These are phyloP conservation scores for Melaleuca quinquenervia DNA, from an alignment of 345 rosid genomes.

Conservation along the genomic window DNA sequence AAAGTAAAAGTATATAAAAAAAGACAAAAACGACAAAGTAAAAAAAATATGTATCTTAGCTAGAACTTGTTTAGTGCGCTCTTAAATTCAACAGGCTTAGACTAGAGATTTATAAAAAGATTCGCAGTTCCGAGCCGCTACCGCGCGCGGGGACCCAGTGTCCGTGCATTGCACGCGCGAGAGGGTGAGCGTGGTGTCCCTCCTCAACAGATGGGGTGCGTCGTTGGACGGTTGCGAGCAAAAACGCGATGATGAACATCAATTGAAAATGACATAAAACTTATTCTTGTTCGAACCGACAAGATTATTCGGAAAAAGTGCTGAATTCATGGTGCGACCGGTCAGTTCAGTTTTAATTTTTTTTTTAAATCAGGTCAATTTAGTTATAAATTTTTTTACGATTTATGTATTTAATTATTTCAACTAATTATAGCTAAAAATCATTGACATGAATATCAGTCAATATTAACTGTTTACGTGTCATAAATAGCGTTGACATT, in stretches of 20 bases:
- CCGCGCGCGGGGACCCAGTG: no score
- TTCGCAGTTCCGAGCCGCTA: no score
- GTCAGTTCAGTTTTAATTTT: not conserved
- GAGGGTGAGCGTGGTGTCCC: not conserved
- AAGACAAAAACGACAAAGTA: not conserved
- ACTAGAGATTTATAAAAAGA: no score
- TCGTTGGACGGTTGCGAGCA: not conserved
- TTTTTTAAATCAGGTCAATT: fast-evolving
- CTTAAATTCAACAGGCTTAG: no score
- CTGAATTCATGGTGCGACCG: fast-evolving
- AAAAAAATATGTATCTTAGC: not conserved
- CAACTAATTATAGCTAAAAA: fast-evolving
- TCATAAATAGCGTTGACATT: not conserved
- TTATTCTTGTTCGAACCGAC: not conserved
- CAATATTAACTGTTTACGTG: fast-evolving
- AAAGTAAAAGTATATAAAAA: not conserved
- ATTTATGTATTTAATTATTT: not conserved
- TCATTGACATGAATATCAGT: fast-evolving
- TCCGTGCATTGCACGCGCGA: not conserved
- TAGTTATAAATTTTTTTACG: fast-evolving
- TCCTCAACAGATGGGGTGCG: no score
- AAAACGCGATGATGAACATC: not conserved
- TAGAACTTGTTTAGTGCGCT: not conserved
- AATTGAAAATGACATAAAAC: no score
- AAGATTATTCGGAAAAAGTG: fast-evolving